phyloP scores from a whole-genome alignment of 129 eudicot species.

The Heracleum sosnowskyi region DNA sequence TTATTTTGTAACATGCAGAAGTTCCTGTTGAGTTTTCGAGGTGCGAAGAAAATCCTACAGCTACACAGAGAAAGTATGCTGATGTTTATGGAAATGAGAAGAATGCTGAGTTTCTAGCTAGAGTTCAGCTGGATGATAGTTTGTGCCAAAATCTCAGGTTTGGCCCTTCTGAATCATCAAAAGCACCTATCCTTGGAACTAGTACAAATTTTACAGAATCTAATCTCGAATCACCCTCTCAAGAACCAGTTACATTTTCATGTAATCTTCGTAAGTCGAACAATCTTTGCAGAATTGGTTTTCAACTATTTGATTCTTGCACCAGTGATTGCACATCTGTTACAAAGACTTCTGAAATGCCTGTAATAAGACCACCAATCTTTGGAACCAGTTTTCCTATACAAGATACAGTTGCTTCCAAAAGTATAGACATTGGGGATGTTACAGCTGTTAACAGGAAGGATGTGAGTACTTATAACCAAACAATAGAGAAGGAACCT shows the following conservation, averaged over 20 bases:
- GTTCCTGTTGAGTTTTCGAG: slow-evolving; percentile 15
- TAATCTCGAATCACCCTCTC: slow-evolving; percentile 17
- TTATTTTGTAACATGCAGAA: slow-evolving; percentile 18
- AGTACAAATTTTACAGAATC: slow-evolving; percentile 19
- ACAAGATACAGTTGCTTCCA: slow-evolving; percentile 14
- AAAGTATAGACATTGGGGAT: slow-evolving; percentile 14
- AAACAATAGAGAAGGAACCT: slow-evolving; percentile 16
- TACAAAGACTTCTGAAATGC: slow-evolving; percentile 28
- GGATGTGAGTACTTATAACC: slow-evolving; percentile 8
- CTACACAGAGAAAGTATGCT: slow-evolving; percentile 18
- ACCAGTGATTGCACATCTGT: slow-evolving; percentile 23
- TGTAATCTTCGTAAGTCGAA: slow-evolving; percentile 19
- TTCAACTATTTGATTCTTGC: slow-evolving; percentile 20
- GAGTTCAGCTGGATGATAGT: slow-evolving; percentile 19
- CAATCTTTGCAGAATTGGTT: slow-evolving; percentile 21
- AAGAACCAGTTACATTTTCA: slow-evolving; percentile 19
- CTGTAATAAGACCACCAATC: slow-evolving; percentile 18
- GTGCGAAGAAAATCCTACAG: slow-evolving; percentile 23
- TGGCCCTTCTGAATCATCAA: slow-evolving; percentile 23
- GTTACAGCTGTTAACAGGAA: background rate
- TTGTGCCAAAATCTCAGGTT: slow-evolving; percentile 6
- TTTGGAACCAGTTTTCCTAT: slow-evolving; percentile 13
- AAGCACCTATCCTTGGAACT: slow-evolving; percentile 13
- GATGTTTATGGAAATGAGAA: slow-evolving; percentile 31
- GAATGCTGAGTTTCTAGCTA: slow-evolving; percentile 13